Percentiles rank a stretch among this genome's conserved stretches.
Evolutionary conservation across 768 basidiomycete species (phyloP).

Genomic region (Amanita muscaria): DNA sequence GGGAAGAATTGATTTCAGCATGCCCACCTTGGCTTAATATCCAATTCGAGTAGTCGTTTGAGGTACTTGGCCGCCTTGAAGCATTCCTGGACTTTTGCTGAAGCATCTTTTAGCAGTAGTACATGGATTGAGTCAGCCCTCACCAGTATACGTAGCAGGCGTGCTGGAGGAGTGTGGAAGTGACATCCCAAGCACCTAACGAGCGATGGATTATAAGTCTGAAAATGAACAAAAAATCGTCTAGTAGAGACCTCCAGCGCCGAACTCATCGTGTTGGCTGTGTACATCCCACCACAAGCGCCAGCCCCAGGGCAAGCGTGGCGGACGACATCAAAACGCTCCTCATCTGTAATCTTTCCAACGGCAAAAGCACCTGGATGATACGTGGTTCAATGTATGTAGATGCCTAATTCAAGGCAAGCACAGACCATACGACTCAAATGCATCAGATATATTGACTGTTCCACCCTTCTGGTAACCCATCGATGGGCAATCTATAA

Average conservation of each 20-base stretch:
- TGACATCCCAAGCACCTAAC: conserved; percentile 67
- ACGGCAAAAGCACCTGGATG: conserved; percentile 60
- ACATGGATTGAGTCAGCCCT: conserved; percentile 11
- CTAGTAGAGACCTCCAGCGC: conserved; percentile 70
- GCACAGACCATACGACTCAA: conserved; percentile 67
- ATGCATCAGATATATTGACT: conserved; percentile 78
- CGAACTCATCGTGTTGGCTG: conserved; percentile 87
- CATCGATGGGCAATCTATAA: conserved; percentile 67
- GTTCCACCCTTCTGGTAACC: conserved; percentile 71
- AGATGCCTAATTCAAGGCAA: too few species aligned
- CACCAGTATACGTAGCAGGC: conserved; percentile 67
- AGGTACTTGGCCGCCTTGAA: conserved; percentile 69
- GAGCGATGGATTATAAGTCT: background rate
- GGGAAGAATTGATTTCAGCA: too few species aligned
- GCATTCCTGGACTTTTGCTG: conserved; percentile 81
- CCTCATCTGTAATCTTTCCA: conserved; percentile 71
- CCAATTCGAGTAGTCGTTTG: conserved; percentile 62
- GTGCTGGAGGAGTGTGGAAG: conserved; percentile 76
- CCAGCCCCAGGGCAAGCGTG: conserved; percentile 82
- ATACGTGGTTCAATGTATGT: too few species aligned
- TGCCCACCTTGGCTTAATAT: conserved; percentile 68
- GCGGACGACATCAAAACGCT: conserved; percentile 77
- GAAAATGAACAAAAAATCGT: background rate
- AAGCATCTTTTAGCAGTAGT: background rate
- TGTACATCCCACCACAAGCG: conserved; percentile 86